Evolutionary conservation across 2,329 filamentous ascomycete genomes (phyloP), one percentile per base, ranked within the genome.

Genomic region (Pestalotiopsis sp.): DNA sequence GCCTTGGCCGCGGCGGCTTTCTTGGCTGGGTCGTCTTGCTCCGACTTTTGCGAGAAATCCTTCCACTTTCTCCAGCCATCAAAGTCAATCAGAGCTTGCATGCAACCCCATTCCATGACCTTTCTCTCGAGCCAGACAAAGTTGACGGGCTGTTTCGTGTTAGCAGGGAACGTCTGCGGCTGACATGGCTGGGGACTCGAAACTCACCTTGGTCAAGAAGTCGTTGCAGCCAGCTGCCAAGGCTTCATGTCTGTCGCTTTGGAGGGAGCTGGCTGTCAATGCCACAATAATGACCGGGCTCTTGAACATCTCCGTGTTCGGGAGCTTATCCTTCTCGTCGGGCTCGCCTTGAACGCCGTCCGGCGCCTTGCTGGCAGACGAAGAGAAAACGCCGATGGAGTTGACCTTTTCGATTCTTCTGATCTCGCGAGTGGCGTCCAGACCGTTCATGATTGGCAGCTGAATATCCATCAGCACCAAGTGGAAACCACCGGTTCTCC

Each of bases 61-160:
- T 97, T 97, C 96, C 96, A 99, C 80, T 94, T 94, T 67, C 95
- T 90, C 96, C 96, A 99, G 70, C 96, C 96, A 79, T 98, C 95
- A 78, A 96, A 98, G 83, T 99, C 96, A 76, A 99, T 98, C 27
- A 99, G 87, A 11, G 96, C 96, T 83, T 98, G 96, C 96, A 99
- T 99, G 84, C 96, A 98, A 68, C 96, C 96, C 96, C 96, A 99
- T 85, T 99, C 96, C 82, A 97, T 98, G 74, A 98, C 95, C 80
- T 99, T 99, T 68, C 95, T 90, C 80, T 98, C 94, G 31, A 99
- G 88, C 95, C 95, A 99, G 69, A 97, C 92, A 77, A 98, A 98
- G 79, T 97, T 97, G 73, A 99, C 95, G 23, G 96, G 96, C 93
- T 97, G 77, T 58, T 62, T 12, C 39, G 3, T 56, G 20, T 68